A percentile compares a stretch with the other conserved stretches of the same genome.
These are phyloP conservation scores for Aureobasidium uvarum DNA, from an alignment of 2,329 filamentous ascomycete species.

Conservation along the genomic window DNA sequence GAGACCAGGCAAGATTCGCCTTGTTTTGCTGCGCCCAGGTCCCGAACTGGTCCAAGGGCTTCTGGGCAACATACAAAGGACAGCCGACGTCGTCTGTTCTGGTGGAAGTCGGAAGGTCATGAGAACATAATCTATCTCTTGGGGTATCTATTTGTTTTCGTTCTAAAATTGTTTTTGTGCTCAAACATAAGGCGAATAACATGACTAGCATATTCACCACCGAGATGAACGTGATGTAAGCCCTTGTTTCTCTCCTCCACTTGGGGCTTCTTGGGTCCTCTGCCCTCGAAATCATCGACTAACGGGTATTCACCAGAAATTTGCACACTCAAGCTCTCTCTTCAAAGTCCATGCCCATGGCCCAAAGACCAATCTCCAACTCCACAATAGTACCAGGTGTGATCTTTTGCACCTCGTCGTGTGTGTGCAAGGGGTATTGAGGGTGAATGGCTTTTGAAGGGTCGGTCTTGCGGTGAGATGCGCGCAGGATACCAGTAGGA, in stretches of 20 bases:
- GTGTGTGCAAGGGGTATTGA: conserved; percentile 41
- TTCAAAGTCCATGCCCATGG: too few relatives aligned
- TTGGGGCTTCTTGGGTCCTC: background rate
- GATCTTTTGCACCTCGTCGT: conserved; percentile 44
- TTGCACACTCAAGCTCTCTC: too few relatives aligned
- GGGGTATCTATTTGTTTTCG: background rate
- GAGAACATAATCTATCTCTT: background rate
- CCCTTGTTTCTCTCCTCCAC: conserved; percentile 26
- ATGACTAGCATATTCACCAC: conserved; percentile 24
- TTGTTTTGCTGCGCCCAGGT: too few relatives aligned
- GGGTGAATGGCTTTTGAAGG: conserved; percentile 31
- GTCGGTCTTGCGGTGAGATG: conserved; percentile 45
- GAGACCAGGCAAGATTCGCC: too few relatives aligned
- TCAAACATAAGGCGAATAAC: conserved; percentile 25
- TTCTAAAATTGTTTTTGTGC: background rate
- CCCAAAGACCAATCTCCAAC: too few relatives aligned
- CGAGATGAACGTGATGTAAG: conserved; percentile 21
- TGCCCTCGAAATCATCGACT: conserved; percentile 18
- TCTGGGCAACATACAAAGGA: too few relatives aligned
- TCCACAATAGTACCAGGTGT: conserved; percentile 42
- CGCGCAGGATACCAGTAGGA: conserved; percentile 47
- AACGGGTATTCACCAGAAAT: background rate
- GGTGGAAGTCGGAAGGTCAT: background rate
- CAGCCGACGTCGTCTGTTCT: background rate
- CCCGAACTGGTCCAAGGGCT: too few relatives aligned